These are phyloP conservation scores for Capsicum baccatum DNA, from an alignment of 257 asterid genomes.

Conservation along the genomic window DNA sequence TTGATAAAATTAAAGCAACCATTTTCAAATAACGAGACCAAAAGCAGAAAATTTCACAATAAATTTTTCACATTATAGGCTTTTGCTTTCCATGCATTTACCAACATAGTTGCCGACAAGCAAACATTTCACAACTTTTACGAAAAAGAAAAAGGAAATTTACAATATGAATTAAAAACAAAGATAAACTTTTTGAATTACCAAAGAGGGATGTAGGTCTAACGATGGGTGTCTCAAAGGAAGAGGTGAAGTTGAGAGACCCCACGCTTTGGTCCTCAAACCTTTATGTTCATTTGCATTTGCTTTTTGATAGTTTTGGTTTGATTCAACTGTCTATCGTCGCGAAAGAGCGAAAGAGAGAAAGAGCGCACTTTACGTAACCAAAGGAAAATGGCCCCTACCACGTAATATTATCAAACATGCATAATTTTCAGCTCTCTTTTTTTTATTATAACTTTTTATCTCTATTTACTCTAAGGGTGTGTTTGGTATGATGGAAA, in stretches of 20 bases:
- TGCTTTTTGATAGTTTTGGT: background rate
- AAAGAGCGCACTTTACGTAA: slow-evolving; percentile 52
- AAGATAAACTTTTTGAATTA: background rate
- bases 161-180: slow-evolving; percentile 2
- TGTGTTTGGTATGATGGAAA: too few species aligned
- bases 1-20: background rate
- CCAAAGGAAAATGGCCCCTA: slow-evolving; percentile 23
- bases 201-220: slow-evolving; percentile 17
- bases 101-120: background rate
- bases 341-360: slow-evolving; percentile 10
- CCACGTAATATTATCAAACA: slow-evolving; percentile 14
- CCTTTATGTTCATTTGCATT: slow-evolving; percentile 20
- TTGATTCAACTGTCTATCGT: background rate
- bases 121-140: background rate
- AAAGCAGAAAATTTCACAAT: background rate
- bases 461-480: too few species aligned
- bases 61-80: background rate
- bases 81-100: background rate
- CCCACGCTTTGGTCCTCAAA: slow-evolving; percentile 23
- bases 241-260: slow-evolving; percentile 29
- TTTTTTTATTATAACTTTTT: background rate
- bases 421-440: background rate
- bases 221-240: slow-evolving; percentile 1
- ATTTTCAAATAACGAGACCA: background rate
- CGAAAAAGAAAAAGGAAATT: background rate